A percentile compares a stretch with the other conserved stretches of the same genome.
phyloP scores from a whole-genome alignment of 2,329 filamentous ascomycete genomes.

The Macroventuria anomochaeta region DNA sequence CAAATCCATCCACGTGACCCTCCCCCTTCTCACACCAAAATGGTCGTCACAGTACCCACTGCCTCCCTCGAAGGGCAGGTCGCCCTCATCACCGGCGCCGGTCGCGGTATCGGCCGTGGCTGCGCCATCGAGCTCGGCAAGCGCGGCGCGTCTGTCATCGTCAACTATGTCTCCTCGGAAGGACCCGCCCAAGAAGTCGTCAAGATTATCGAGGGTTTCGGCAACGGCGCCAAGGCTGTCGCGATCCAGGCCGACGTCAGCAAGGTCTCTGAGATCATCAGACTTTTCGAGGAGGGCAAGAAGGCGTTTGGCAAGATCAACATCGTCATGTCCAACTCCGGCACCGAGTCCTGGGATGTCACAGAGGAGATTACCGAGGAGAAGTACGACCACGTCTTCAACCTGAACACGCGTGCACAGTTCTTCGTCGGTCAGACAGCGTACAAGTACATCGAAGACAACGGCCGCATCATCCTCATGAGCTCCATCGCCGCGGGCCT shows the following conservation, averaged over 20 bases:
- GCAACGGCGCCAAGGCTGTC: conserved; percentile 59
- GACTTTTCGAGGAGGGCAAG: conserved; percentile 58
- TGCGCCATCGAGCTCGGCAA: conserved; percentile 71
- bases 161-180: conserved; percentile 68
- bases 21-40: conserved; percentile 28
- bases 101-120: conserved; percentile 70
- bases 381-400: conserved; percentile 75
- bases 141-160: conserved; percentile 68
- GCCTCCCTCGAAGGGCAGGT: conserved; percentile 60
- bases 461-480: conserved; percentile 78
- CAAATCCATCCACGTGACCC: conserved; percentile 22
- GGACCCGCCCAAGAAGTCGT: conserved; percentile 57
- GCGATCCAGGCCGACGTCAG: conserved; percentile 66
- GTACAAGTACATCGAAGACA: conserved; percentile 71
- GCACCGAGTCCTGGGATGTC: conserved; percentile 72
- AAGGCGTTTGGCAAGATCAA: conserved; percentile 52
- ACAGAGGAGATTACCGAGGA: conserved; percentile 72
- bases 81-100: conserved; percentile 67
- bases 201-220: conserved; percentile 54
- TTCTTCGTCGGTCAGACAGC: conserved; percentile 81
- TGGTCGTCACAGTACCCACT: conserved; percentile 54
- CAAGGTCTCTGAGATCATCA: conserved; percentile 63
- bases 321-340: conserved; percentile 61
- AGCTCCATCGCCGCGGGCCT: conserved; percentile 72
- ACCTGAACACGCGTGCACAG: conserved; percentile 71